These are phyloP conservation scores for Penicillium sp. DNA, from an alignment of 2,329 filamentous ascomycete species.

Conservation along the genomic window DNA sequence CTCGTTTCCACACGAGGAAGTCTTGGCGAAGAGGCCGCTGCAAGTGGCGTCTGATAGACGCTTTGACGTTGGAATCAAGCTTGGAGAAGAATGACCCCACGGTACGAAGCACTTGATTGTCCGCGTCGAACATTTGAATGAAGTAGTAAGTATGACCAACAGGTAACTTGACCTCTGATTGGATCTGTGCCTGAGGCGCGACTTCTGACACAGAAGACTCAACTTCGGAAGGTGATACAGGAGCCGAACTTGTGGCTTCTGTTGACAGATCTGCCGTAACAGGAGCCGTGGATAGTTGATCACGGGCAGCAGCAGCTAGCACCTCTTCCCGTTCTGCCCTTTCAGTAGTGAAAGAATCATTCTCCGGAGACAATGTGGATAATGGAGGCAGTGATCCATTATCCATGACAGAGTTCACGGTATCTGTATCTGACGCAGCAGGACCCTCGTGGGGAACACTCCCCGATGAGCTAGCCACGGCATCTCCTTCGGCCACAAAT, in stretches of 20 bases:
- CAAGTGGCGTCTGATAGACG: slow-evolving; percentile 40
- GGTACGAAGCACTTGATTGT: slow-evolving; percentile 43
- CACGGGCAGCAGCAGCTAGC: slow-evolving; percentile 32
- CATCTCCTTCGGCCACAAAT: slow-evolving; percentile 19
- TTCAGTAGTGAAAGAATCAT: slow-evolving; percentile 16
- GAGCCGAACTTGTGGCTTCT: slow-evolving; percentile 9
- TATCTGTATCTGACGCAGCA: not conserved
- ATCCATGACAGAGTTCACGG: not conserved
- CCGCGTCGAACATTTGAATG: slow-evolving; percentile 53
- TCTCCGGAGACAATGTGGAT: slow-evolving; percentile 12
- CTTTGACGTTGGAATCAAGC: slow-evolving; percentile 40
- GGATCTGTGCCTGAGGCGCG: slow-evolving; percentile 5
- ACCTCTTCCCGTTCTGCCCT: slow-evolving; percentile 24
- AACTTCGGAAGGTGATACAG: slow-evolving; percentile 11
- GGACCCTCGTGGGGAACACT: slow-evolving; percentile 3
- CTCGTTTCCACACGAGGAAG: slow-evolving; percentile 45
- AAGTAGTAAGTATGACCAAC: slow-evolving; percentile 46
- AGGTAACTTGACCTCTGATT: slow-evolving; percentile 24
- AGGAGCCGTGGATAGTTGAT: slow-evolving; percentile 25
- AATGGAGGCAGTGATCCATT: not conserved
- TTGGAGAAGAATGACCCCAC: slow-evolving; percentile 44
- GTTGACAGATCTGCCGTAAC: slow-evolving; percentile 3
- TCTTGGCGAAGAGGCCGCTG: slow-evolving; percentile 38
- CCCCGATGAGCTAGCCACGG: slow-evolving; percentile 30
- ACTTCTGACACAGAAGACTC: slow-evolving; percentile 6